A percentile compares a stretch with the other conserved stretches of the same genome.
Conservation (phyloP, 2,329 filamentous ascomycete genomes). For the Herpotrichia juniperi region DNA sequence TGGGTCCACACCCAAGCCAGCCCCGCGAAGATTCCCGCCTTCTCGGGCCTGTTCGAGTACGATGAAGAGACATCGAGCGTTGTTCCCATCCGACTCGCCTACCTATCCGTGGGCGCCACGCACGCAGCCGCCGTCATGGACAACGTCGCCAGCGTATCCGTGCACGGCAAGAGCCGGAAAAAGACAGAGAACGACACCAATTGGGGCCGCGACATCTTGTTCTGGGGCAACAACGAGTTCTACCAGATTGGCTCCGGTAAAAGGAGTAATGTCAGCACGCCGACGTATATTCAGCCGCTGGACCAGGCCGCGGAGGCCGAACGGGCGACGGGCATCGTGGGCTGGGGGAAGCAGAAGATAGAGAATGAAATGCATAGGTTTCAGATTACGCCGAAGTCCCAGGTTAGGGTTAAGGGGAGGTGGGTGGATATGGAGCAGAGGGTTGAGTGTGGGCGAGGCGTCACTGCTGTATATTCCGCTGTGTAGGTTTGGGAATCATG, state of each 20-base stretch:
- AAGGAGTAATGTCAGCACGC: conserved; percentile 77
- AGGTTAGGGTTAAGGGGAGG: conserved; percentile 70
- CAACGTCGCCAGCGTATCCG: conserved; percentile 73
- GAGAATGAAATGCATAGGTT: conserved; percentile 75
- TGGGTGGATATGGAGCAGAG: conserved; percentile 82
- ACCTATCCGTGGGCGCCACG: conserved; percentile 76
- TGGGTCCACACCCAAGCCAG: conserved; percentile 86
- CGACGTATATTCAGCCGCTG: conserved; percentile 78
- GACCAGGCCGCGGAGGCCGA: conserved; percentile 66
- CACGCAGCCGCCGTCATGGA: conserved; percentile 84
- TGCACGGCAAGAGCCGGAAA: conserved; percentile 53
- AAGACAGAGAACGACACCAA: conserved; percentile 73
- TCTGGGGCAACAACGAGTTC: conserved; percentile 94
- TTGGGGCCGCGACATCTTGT: conserved; percentile 86
- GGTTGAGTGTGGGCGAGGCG: conserved; percentile 82
- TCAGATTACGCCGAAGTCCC: conserved; percentile 79
- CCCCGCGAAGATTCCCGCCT: conserved; percentile 79
- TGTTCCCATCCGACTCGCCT: conserved; percentile 77
- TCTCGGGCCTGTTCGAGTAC: conserved; percentile 87
- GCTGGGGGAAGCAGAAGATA: conserved; percentile 52
- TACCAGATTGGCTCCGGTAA: conserved; percentile 93
- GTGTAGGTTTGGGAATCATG: conserved; percentile 19
- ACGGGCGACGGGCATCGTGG: conserved; percentile 24
- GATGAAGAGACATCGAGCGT: conserved; percentile 73
- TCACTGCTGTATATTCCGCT: conserved; percentile 83